A percentile compares a stretch with the other conserved stretches of the same genome.
Conservation (phyloP, 495 filamentous ascomycete genomes). For the Tuber umbilicatum region DNA sequence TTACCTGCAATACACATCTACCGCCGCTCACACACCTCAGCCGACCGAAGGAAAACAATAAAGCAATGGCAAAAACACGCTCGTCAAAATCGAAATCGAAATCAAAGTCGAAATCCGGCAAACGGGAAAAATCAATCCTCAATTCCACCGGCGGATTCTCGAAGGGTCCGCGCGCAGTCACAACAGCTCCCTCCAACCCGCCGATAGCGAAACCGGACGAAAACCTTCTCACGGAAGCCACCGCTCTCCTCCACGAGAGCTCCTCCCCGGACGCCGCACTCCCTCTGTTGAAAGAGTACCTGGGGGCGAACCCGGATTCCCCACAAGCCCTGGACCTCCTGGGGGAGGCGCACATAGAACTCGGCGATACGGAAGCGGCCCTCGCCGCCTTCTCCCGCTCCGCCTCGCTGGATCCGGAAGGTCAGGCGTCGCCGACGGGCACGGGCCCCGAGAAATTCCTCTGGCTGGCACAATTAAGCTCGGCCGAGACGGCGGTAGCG, state of each 20-base stretch:
- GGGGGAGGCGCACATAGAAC: slow-evolving; percentile 76
- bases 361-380: slow-evolving; percentile 70
- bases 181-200: slow-evolving; percentile 39
- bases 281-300: slow-evolving; percentile 54
- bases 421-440: slow-evolving; percentile 45
- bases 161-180: slow-evolving; percentile 48
- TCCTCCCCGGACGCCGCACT: slow-evolving; percentile 64
- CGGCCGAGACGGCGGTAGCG: slow-evolving; percentile 70
- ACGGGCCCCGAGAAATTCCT: slow-evolving; percentile 92
- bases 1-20: not conserved
- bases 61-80: slow-evolving; percentile 40
- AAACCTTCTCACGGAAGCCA: slow-evolving; percentile 60
- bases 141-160: slow-evolving; percentile 31
- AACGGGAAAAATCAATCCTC: slow-evolving; percentile 31
- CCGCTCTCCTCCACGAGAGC: slow-evolving; percentile 57
- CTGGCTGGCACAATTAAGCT: slow-evolving; percentile 87
- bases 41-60: not conserved
- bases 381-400: slow-evolving; percentile 62
- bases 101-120: slow-evolving; percentile 16
- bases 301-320: slow-evolving; percentile 44
- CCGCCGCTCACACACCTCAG: not conserved
- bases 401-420: slow-evolving; percentile 61
- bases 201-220: slow-evolving; percentile 47
- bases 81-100: slow-evolving; percentile 15
- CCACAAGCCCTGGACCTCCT: slow-evolving; percentile 68